phyloP scores from a whole-genome alignment of 768 basidiomycete genomes.

The Lactarius trivialis region DNA sequence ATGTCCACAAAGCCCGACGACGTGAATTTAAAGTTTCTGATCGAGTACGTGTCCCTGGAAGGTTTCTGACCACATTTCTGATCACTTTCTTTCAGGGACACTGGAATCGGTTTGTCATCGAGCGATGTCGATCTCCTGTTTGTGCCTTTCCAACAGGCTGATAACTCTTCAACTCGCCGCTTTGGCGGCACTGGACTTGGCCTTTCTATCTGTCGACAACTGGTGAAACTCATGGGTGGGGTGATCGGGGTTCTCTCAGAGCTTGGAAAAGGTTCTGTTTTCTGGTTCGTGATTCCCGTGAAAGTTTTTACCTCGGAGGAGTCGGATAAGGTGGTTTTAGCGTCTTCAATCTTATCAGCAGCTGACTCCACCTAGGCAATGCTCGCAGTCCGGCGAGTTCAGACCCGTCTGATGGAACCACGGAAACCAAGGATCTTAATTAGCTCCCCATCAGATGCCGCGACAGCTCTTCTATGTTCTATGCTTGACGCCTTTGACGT shows the following conservation, averaged over 20 bases:
- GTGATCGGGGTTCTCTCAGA: constrained; percentile 65
- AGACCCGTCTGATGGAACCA: constrained; percentile 41
- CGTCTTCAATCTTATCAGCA: neutral
- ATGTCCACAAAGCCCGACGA: constrained; percentile 34
- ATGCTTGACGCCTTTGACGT: constrained; percentile 53
- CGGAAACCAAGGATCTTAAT: constrained; percentile 46
- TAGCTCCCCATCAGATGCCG: constrained; percentile 53
- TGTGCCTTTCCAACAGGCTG: constrained; percentile 72
- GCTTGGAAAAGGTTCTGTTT: constrained; percentile 54
- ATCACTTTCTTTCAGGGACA: constrained; percentile 45
- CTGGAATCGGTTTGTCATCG: constrained; percentile 62
- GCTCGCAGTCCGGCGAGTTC: constrained; percentile 42
- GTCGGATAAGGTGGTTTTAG: constrained; percentile 42
- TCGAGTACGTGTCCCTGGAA: constrained; percentile 39
- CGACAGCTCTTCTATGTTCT: constrained; percentile 46
- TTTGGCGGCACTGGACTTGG: constrained; percentile 78
- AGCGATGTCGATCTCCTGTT: constrained; percentile 64
- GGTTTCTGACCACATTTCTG: neutral
- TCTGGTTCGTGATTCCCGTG: constrained; percentile 71
- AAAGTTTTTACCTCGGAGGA: constrained; percentile 51
- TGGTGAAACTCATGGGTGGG: constrained; percentile 73
- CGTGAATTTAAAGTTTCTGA: constrained; percentile 55
- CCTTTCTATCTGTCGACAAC: constrained; percentile 63
- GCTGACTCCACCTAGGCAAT: constrained; percentile 33
- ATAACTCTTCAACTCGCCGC: constrained; percentile 68